A percentile compares a stretch with the other conserved stretches of the same genome.
phyloP scores from a whole-genome alignment of 495 filamentous ascomycete genomes.

The Cercophora scortea region DNA sequence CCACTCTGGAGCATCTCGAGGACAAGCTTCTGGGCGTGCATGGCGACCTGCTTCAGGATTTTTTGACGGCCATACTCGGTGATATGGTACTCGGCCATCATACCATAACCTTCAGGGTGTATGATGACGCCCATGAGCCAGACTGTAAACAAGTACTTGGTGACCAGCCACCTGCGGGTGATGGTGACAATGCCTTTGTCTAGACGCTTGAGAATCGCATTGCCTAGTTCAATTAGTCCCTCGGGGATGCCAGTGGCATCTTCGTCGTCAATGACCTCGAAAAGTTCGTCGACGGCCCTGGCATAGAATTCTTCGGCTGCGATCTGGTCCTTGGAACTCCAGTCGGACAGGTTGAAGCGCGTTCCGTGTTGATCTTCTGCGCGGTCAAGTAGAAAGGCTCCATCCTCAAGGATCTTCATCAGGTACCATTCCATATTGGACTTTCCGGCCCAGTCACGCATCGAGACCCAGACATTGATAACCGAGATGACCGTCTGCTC shows the following conservation, averaged over 20 bases:
- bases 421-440: constrained; percentile 87
- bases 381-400: constrained; percentile 78
- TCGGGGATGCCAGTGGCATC: constrained; percentile 77
- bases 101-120: constrained; percentile 82
- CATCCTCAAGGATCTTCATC: constrained; percentile 87
- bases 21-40: constrained; percentile 68
- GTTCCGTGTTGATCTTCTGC: constrained; percentile 60
- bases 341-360: constrained; percentile 56
- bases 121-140: constrained; percentile 79
- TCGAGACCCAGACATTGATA: constrained; percentile 77
- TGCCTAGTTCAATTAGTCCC: constrained; percentile 72
- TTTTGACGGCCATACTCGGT: constrained; percentile 81
- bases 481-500: constrained; percentile 62
- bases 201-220: constrained; percentile 71
- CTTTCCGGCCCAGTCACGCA: constrained; percentile 82
- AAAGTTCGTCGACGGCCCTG: constrained; percentile 70
- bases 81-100: constrained; percentile 87
- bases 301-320: constrained; percentile 87
- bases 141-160: constrained; percentile 85
- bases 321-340: constrained; percentile 61
- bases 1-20: constrained; percentile 50
- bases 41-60: constrained; percentile 76
- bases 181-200: constrained; percentile 61
- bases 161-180: constrained; percentile 71
- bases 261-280: constrained; percentile 74